A percentile compares a stretch with the other conserved stretches of the same genome.
Evolutionary conservation across 164 flowering plant species (phyloP).

Genomic region (Cinnamomum micranthum): DNA sequence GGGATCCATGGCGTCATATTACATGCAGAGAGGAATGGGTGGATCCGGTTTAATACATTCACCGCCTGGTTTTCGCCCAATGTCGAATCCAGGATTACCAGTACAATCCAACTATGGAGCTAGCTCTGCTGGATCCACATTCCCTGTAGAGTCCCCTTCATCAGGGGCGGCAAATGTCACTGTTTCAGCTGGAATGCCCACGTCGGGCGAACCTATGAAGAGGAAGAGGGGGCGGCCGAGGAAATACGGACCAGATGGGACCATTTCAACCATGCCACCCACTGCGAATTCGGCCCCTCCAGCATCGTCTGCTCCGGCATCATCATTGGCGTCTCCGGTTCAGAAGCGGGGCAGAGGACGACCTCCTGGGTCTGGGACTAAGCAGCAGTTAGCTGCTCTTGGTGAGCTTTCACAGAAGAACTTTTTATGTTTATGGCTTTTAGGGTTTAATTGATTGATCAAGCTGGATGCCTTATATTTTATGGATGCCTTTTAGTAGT

Average conservation of each 20-base stretch:
- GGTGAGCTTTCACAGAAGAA: conserved; percentile 33
- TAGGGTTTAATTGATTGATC: too few relatives aligned
- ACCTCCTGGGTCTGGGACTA: conserved; percentile 75
- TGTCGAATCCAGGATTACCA: conserved; percentile 34
- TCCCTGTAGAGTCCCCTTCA: conserved; percentile 44
- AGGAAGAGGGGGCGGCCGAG: conserved; percentile 89
- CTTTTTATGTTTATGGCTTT: neutral
- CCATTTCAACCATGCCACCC: conserved; percentile 27
- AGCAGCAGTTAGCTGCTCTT: conserved; percentile 63
- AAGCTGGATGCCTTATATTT: too few relatives aligned
- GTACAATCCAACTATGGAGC: conserved; percentile 48
- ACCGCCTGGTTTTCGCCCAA: conserved; percentile 37
- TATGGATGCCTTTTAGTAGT: too few relatives aligned
- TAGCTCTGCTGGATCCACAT: conserved; percentile 38
- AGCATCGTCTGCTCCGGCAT: conserved; percentile 30
- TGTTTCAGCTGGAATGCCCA: conserved; percentile 29
- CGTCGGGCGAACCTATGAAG: conserved; percentile 38
- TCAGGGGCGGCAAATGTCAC: conserved; percentile 43
- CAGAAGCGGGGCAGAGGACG: conserved; percentile 85
- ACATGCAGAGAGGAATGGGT: conserved; percentile 57
- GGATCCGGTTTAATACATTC: conserved; percentile 46
- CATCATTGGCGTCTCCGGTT: conserved; percentile 6
- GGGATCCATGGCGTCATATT: conserved; percentile 72
- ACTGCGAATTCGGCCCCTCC: conserved; percentile 35
- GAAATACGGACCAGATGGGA: conserved; percentile 75